Base-by-base conservation (phyloP, 2,329 filamentous ascomycete genomes). In the Paecilomyces niveus region DNA sequence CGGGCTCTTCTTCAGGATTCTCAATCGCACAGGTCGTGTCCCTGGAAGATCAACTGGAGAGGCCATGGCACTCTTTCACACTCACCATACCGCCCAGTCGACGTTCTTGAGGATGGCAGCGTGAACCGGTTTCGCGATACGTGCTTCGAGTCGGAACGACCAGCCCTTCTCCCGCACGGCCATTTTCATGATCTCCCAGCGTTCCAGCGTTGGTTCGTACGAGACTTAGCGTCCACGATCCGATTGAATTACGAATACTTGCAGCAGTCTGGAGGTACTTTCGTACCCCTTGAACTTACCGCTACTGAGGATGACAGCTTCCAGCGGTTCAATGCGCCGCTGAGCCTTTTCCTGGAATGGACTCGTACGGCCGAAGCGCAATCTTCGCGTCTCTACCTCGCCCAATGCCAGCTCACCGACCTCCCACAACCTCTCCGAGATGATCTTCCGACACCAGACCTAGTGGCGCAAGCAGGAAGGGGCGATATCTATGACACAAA, bases 401-500 rank as follows among this genome's bases (percentile, higher is more conserved):
- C 93, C 0, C 94, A 97, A 74, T 89, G 87, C 13, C 80, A 88
- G 32, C 80, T 97, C 1, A 68, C 79, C 3, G 83, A 89, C 57
- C 81, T 97, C 0, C 92, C 93, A 0, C 55, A 65, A 0, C 62
- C 73, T 1, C 74, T 96, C 0, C 82, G 79, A 57, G 69, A 79
- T 2, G 90, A 95, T 65, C 71, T 96, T 0, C 87, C 88, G 0
- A 81, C 82, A 0, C 92, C 92, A 0, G 70, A 78, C 0, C 67
- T 92, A 3, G 85, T 96, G 3, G 72, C 68, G 3, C 70, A 77
- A 6, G 81, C 84, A 1, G 89, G 89, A 0, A 88, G 83, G 64
- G 91, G 90, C 2, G 92, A 97, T 70, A 75, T 97, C n/a, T 97
- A 97, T 70, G 84, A 82, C 65, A 87, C 89, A 0, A 95, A 89